Evolutionary conservation across 208 protist species (phyloP).

Genomic region (Acanthamoeba healyi): DNA sequence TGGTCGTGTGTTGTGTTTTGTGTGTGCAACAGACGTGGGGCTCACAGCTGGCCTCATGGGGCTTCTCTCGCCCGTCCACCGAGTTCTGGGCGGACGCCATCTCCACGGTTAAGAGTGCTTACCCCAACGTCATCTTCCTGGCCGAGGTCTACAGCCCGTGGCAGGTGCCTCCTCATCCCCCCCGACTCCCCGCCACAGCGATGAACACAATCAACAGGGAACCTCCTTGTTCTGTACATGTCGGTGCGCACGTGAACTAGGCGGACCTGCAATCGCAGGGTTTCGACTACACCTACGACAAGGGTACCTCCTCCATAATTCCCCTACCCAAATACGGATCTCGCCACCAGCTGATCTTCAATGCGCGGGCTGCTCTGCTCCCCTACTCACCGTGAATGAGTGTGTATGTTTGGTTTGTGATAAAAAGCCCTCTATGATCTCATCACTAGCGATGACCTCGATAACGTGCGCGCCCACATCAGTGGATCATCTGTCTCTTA

Average conservation of each 20-base stretch:
- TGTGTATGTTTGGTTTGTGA: no score
- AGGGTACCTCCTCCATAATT: constrained; percentile 36
- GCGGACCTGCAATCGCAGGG: constrained; percentile 82
- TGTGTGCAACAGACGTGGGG: constrained; percentile 79
- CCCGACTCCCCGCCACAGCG: background rate
- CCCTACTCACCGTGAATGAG: no score
- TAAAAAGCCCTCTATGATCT: constrained; percentile 86
- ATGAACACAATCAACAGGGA: background rate
- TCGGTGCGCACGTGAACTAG: no score
- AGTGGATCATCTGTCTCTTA: background rate
- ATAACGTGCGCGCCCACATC: constrained; percentile 72
- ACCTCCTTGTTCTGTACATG: no score
- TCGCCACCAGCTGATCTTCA: no score
- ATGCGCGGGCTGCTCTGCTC: no score
- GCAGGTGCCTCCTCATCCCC: background rate
- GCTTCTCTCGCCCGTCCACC: constrained; percentile 79
- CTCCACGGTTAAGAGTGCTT: constrained; percentile 81
- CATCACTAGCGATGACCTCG: constrained; percentile 77
- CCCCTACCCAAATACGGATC: no score
- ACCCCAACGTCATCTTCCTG: constrained; percentile 87
- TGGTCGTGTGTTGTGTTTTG: background rate
- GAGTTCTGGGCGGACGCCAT: constrained; percentile 91
- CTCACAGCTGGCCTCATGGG: constrained; percentile 75
- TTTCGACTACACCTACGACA: constrained; percentile 91
- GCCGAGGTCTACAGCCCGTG: constrained; percentile 82